Base-by-base conservation (phyloP, 345 rosid genomes). In the Cardamine occulta region DNA sequence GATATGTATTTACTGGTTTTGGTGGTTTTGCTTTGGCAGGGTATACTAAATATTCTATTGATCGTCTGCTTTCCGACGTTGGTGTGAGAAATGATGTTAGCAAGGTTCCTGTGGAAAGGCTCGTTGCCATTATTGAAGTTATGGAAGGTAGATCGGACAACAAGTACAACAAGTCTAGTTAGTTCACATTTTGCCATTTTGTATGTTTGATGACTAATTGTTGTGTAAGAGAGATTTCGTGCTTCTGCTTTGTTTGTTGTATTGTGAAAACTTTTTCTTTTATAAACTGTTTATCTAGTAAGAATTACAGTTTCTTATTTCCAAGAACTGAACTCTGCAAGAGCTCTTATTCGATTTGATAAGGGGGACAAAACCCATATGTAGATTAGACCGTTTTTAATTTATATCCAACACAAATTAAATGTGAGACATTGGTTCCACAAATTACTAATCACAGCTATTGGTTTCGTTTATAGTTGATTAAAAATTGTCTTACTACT, bases 241-340 rank as follows among this genome's bases (percentile, higher is more conserved):
- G 21, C 39, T 64, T 17, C 6, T 66, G 24, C 53, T 59, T 58
- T 39, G 62, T 51, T 65, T 68, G 47, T 51, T 68, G 62, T 49
- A 66, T 58, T 37, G 54, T 67, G 44, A n/a, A n/a, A n/a, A 24
- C 2, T 24, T 24, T 24, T 24, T 24, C 2, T 24, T 24, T 24
- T 24, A 24, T 24, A 24, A 24, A 24, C 28, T 59, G 49, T 59
- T 56, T 24, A 13, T 55, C 37, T 55, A 40, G 59, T 21, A 54
- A 32, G 32, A 0, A 7, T 6, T 42, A 54, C 48, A 7, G 39
- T 64, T 11, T 26, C 8, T 19, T 18, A 42, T 40, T 28, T n/a
- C 26, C 53, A 62, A 39, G 42, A 72, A 72, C 28, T 34, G 1
- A 45, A 15, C 17, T 59, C 34, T 24, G 26, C 26, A 24, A 24